A percentile compares a stretch with the other conserved stretches of the same genome.
Evolutionary conservation across 2,329 filamentous ascomycete genomes (phyloP).

Genomic region (Malbranchea zuffiana): DNA sequence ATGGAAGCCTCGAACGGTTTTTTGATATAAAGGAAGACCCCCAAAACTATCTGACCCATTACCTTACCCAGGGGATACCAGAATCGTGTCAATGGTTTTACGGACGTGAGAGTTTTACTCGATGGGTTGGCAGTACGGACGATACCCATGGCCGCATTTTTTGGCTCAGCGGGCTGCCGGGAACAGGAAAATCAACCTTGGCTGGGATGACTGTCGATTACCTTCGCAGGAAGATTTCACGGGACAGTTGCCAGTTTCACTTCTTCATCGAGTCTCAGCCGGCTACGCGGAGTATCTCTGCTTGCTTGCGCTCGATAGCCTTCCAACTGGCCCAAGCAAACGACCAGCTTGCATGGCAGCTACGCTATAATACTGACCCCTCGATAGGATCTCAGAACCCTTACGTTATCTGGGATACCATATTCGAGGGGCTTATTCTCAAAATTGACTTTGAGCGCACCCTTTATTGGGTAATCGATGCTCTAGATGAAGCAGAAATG

Average conservation of each 20-base stretch:
- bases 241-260: conserved; percentile 8
- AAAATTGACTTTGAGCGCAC: conserved; percentile 4
- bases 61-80: conserved; percentile 9
- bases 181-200: conserved; percentile 11
- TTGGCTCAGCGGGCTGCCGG: conserved; percentile 12
- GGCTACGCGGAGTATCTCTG: conserved; percentile 10
- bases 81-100: conserved; percentile 19
- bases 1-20: conserved; percentile 1
- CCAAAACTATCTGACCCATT: conserved; percentile 13
- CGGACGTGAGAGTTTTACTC: conserved; percentile 4
- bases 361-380: conserved; percentile 3
- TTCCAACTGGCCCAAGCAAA: conserved; percentile 12
- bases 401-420: conserved; percentile 14
- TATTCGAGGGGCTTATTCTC: conserved; percentile 13
- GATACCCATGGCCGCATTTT: conserved; percentile 1
- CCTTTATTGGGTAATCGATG: conserved; percentile 18
- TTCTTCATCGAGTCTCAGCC: conserved; percentile 14
- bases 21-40: conserved; percentile 4
- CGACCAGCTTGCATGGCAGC: conserved; percentile 6
- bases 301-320: conserved; percentile 14
- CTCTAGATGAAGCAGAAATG: conserved; percentile 15
- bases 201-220: conserved; percentile 11
- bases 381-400: conserved; percentile 8
- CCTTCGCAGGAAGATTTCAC: neutral
- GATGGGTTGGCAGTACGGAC: conserved; percentile 4